phyloP scores from a whole-genome alignment of 495 filamentous ascomycete genomes.

The Haplographium delicatum region DNA sequence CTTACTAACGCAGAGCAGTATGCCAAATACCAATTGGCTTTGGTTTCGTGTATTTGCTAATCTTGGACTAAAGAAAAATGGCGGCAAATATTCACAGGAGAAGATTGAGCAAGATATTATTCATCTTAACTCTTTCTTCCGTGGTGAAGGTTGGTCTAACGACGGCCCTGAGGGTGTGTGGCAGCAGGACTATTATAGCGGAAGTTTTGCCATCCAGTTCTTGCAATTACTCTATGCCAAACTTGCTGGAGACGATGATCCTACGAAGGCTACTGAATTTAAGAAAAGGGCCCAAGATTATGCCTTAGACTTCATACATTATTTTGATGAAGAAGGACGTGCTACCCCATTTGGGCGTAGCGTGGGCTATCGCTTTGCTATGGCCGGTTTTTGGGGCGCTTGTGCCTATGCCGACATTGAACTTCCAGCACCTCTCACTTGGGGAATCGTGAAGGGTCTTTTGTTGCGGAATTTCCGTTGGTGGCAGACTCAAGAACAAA shows the following conservation, averaged over 20 bases:
- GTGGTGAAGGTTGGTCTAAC: constrained; percentile 74
- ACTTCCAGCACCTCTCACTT: constrained; percentile 59
- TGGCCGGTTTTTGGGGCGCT: constrained; percentile 77
- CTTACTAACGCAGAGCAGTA: constrained; percentile 27
- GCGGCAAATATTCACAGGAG: constrained; percentile 58
- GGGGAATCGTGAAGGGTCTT: constrained; percentile 69
- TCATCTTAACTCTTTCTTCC: constrained; percentile 73
- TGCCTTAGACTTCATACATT: constrained; percentile 67
- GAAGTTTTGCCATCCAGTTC: constrained; percentile 75
- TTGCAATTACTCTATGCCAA: constrained; percentile 73
- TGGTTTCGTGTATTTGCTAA: constrained; percentile 85
- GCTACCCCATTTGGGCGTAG: constrained; percentile 73
- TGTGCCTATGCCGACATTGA: constrained; percentile 70
- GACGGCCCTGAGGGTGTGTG: constrained; percentile 71
- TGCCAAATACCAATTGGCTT: constrained; percentile 60
- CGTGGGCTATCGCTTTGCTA: constrained; percentile 74
- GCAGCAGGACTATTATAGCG: constrained; percentile 81
- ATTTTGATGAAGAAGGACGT: constrained; percentile 55
- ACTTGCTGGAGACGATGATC: constrained; percentile 62
- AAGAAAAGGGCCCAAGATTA: constrained; percentile 57
- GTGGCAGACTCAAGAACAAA: constrained; percentile 70
- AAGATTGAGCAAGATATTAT: constrained; percentile 67
- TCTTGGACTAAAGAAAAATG: constrained; percentile 62
- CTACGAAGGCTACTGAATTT: constrained; percentile 62
- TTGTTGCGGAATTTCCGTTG: constrained; percentile 68